Evolutionary conservation across 176 grass and related monocot genomes (phyloP).

Genomic region (Carex kokanica): DNA sequence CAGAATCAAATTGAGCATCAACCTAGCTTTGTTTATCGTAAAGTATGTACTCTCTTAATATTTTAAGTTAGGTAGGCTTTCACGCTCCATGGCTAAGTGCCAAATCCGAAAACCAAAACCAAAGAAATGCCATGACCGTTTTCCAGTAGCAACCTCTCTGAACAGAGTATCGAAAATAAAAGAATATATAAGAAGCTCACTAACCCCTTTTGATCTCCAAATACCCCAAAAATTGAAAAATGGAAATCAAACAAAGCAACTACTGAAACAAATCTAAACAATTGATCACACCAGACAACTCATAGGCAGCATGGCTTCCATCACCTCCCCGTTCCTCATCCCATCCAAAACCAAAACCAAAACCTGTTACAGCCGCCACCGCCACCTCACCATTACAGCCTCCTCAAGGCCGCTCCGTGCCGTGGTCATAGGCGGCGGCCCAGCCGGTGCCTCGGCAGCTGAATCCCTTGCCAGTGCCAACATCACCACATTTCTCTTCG

Average conservation of each 20-base stretch:
- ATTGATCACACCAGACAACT: neutral
- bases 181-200: neutral
- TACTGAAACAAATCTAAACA: neutral
- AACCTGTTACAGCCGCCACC: conserved; percentile 26
- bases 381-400: neutral
- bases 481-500: conserved; percentile 63
- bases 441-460: conserved; percentile 70
- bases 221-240: neutral
- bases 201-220: neutral
- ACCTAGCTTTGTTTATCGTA: too few relatives aligned
- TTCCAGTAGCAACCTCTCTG: neutral
- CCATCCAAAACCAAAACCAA: conserved; percentile 13
- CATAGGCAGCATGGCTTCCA: conserved; percentile 3
- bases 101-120: neutral
- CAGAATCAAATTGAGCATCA: too few relatives aligned
- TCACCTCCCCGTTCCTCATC: conserved; percentile 2
- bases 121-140: conserved; percentile 4
- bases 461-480: conserved; percentile 60
- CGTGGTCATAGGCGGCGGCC: conserved; percentile 77
- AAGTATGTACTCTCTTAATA: too few relatives aligned
- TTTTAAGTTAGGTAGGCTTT: too few relatives aligned
- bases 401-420: conserved; percentile 48
- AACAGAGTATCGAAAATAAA: neutral
- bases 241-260: neutral
- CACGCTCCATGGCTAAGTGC: neutral